Evolutionary conservation across 441 rosid species (phyloP), one percentile per base, ranked within the genome.

Genomic region (Bocquillonia castaneifolia): DNA sequence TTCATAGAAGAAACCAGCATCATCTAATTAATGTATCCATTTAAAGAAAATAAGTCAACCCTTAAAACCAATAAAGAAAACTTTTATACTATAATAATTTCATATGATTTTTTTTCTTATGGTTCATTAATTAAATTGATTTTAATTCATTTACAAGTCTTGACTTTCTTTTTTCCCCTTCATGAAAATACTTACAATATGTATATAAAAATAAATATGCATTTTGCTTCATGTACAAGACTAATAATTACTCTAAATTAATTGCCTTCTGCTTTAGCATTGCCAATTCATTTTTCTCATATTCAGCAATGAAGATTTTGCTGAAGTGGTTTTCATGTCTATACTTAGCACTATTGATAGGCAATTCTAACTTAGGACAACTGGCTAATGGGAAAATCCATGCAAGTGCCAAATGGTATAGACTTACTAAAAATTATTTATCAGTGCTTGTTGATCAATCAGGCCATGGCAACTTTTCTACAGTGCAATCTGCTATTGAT

Each of bases 401-500:
- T n/a, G 44, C 6, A 53, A 12, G 34, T 26, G 50, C n/a, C 17
- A 28, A 29, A 29, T 31, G 39, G 44, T 50, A 54, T 55, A 4
- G 14, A 0, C 15, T 31, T 39, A 29, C 1, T n/a, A 67, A 17
- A 28, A 26, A 58, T 36, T 72, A 66, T 10, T 70, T 61, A 37
- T 42, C 60, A 53, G 58, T 80, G 22, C 2, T 51, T 1, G 92
- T 90, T 20, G 89, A 87, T 72, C 72, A 68, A 63, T 74, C 84
- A 0, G 96, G 92, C 8, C 61, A 69, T 61, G 94, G 89, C 23
- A 72, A 74, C 62, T 89, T 89, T 74, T 55, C 88, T 28, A 83
- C 67, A 9, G 74, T 89, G 47, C 97, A 93, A 74, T 68, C 86
- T 3, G 93, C 97, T n/a, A 86, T 93, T 3, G 79, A 91, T 62